phyloP scores from a whole-genome alignment of 495 filamentous ascomycete species.

The Aspergillus heteromorphus region DNA sequence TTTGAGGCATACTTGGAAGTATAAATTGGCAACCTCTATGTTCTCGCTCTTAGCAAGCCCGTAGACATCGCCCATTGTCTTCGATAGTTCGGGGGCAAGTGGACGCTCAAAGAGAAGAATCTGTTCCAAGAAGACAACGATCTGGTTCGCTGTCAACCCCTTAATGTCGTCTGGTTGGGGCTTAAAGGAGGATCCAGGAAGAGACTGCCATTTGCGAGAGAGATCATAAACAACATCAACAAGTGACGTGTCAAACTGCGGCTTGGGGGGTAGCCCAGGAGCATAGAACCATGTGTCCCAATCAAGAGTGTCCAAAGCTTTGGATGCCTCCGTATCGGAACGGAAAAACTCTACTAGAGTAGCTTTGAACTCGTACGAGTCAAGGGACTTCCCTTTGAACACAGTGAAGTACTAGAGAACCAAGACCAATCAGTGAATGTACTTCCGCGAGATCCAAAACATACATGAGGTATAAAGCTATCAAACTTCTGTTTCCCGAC shows the following conservation, averaged over 20 bases:
- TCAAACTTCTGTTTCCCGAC: conserved; percentile 85
- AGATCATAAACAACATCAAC: conserved; percentile 81
- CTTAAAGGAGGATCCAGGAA: conserved; percentile 48
- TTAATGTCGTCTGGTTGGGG: conserved; percentile 64
- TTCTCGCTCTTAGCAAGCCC: conserved; percentile 65
- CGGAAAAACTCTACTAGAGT: conserved; percentile 81
- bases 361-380: conserved; percentile 87
- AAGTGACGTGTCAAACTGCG: conserved; percentile 80
- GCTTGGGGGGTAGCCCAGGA: conserved; percentile 83
- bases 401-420: conserved; percentile 67
- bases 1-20: conserved; percentile 69
- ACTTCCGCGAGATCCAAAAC: conserved; percentile 7
- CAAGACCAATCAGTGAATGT: conserved; percentile 8
- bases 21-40: conserved; percentile 76
- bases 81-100: conserved; percentile 55
- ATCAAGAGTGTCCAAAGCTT: conserved; percentile 64
- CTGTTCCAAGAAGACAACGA: conserved; percentile 80
- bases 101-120: conserved; percentile 60
- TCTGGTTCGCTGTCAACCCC: conserved; percentile 74
- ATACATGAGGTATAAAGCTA: conserved; percentile 81
- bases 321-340: conserved; percentile 58
- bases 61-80: conserved; percentile 67
- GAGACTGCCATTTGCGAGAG: conserved; percentile 68
- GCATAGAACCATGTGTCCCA: conserved; percentile 86
- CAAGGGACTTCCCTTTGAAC: conserved; percentile 74